phyloP scores from a whole-genome alignment of 2,329 filamentous ascomycete genomes.

The Pleomassaria siparia region DNA sequence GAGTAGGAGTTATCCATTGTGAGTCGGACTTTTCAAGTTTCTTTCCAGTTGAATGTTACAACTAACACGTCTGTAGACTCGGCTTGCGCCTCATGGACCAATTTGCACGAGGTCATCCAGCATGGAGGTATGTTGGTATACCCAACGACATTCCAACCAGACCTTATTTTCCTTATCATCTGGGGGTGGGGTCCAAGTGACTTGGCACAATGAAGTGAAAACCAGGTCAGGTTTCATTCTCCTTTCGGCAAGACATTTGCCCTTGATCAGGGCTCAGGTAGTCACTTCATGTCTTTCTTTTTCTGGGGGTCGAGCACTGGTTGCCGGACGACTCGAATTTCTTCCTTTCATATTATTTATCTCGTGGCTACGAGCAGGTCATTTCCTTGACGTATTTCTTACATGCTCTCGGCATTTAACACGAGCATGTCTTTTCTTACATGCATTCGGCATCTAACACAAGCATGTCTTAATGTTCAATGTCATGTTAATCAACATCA shows the following conservation, averaged over 20 bases:
- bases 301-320: slow-evolving; percentile 11
- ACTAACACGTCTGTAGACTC: slow-evolving; percentile 34
- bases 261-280: slow-evolving; percentile 17
- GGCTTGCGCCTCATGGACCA: slow-evolving; percentile 44
- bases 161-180: slow-evolving; percentile 5
- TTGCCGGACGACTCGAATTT: slow-evolving; percentile 18
- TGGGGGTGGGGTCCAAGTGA: slow-evolving; percentile 19
- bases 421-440: not conserved
- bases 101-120: slow-evolving; percentile 42
- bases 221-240: slow-evolving; percentile 2
- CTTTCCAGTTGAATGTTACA: slow-evolving; percentile 13
- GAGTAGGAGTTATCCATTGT: slow-evolving; percentile 30
- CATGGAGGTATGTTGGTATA: slow-evolving; percentile 25
- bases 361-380: no score
- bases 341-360: no score
- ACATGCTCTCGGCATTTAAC: slow-evolving; percentile 5
- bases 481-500: slow-evolving; percentile 5
- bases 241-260: slow-evolving; percentile 8
- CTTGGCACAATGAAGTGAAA: not conserved
- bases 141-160: not conserved
- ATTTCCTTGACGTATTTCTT: no score
- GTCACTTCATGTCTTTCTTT: slow-evolving; percentile 6
- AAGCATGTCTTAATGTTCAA: slow-evolving; percentile 1
- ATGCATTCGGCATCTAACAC: slow-evolving; percentile 6
- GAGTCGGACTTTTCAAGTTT: slow-evolving; percentile 26